A percentile compares a stretch with the other conserved stretches of the same genome.
phyloP scores from a whole-genome alignment of 202 grass and related monocot species.

The Saccharum hybrid region DNA sequence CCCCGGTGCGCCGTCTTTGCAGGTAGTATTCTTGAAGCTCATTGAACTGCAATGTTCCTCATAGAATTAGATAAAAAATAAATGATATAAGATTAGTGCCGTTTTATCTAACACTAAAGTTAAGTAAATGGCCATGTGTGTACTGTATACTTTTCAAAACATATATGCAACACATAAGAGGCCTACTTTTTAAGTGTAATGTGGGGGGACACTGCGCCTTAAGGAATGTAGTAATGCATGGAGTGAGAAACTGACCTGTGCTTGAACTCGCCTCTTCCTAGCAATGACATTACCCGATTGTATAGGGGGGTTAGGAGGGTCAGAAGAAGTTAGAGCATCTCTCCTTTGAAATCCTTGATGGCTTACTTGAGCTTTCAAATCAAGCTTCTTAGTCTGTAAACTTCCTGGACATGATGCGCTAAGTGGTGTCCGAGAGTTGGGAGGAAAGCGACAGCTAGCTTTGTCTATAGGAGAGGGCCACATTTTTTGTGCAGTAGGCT shows the following conservation, averaged over 20 bases:
- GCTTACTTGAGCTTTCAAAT: conserved; percentile 70
- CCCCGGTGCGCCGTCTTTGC: conserved; percentile 74
- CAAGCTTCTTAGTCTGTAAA: conserved; percentile 74
- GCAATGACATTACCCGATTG: conserved; percentile 82
- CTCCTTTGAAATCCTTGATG: conserved; percentile 88
- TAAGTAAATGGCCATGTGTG: background rate
- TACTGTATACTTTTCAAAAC: conserved; percentile 3
- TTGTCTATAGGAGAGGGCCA: conserved; percentile 69
- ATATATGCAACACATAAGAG: conserved; percentile 4
- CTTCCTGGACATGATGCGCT: conserved; percentile 60
- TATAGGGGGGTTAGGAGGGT: conserved; percentile 59
- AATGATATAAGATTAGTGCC: background rate
- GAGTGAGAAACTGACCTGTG: conserved; percentile 65
- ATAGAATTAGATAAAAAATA: conserved; percentile 42
- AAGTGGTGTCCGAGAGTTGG: conserved; percentile 65
- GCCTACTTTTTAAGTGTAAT: background rate
- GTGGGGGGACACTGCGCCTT: background rate
- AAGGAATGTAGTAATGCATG: conserved; percentile 29
- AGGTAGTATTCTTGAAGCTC: conserved; percentile 99
- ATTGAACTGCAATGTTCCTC: conserved; percentile 69
- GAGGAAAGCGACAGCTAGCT: conserved; percentile 59
- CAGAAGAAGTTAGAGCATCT: conserved; percentile 64
- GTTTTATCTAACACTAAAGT: conserved; percentile 32
- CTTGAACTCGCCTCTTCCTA: conserved; percentile 87
- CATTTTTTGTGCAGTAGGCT: conserved; percentile 69